phyloP scores from a whole-genome alignment of 1,284 basidiomycete genomes.

The Termitomyces sp. region DNA sequence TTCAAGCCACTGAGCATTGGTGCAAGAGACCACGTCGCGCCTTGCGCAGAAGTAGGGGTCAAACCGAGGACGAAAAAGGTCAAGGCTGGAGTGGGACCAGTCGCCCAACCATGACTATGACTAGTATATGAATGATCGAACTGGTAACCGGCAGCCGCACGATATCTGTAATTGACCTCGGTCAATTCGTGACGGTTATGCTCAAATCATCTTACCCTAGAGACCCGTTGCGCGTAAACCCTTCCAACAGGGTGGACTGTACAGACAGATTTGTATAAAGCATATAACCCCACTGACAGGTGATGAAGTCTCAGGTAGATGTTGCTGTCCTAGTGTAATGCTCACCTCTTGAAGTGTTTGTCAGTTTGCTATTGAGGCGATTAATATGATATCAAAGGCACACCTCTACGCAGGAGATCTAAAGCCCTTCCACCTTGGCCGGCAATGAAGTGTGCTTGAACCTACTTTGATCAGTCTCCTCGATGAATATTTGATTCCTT shows the following conservation, averaged over 20 bases:
- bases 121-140: constrained; percentile 44
- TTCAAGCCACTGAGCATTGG: constrained; percentile 35
- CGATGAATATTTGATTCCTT: not conserved
- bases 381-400: not conserved
- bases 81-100: constrained; percentile 28
- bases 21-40: constrained; percentile 36
- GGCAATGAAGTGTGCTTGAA: constrained; percentile 47
- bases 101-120: constrained; percentile 36
- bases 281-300: constrained; percentile 48
- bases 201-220: constrained; percentile 30
- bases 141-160: constrained; percentile 42
- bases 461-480: constrained; percentile 20
- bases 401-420: constrained; percentile 34
- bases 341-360: constrained; percentile 5
- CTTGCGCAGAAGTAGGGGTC: constrained; percentile 33
- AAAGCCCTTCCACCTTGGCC: constrained; percentile 43
- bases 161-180: constrained; percentile 25
- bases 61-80: constrained; percentile 42
- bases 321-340: not conserved
- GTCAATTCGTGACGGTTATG: not conserved
- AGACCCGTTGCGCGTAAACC: constrained; percentile 46
- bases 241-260: constrained; percentile 47
- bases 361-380: not conserved
- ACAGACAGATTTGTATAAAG: constrained; percentile 46
- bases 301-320: not conserved